Conservation (phyloP, 2,329 filamentous ascomycete genomes). For the Scedosporium aurantiacum region DNA sequence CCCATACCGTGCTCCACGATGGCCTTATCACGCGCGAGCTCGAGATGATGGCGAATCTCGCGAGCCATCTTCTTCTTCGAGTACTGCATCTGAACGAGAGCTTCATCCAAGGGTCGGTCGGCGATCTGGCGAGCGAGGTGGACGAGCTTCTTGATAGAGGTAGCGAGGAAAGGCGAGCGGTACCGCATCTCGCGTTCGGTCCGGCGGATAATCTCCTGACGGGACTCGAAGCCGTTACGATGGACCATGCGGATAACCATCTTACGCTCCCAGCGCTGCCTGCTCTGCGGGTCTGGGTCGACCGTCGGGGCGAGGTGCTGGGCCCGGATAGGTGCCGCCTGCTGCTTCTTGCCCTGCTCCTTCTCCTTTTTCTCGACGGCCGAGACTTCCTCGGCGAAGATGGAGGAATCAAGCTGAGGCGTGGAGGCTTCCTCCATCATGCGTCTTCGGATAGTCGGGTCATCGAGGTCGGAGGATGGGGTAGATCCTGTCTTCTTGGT, state of each 20-base stretch:
- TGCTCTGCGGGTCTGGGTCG: conserved; percentile 63
- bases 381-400: conserved; percentile 51
- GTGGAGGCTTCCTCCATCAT: conserved; percentile 28
- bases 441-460: conserved; percentile 29
- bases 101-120: conserved; percentile 89
- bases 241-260: conserved; percentile 70
- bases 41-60: conserved; percentile 68
- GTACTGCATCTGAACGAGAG: conserved; percentile 89
- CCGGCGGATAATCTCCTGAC: conserved; percentile 55
- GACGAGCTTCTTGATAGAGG: conserved; percentile 83
- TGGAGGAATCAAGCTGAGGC: conserved; percentile 39
- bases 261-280: conserved; percentile 69
- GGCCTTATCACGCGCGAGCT: conserved; percentile 72
- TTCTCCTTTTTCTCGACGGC: conserved; percentile 23
- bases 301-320: conserved; percentile 11
- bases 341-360: conserved; percentile 15
- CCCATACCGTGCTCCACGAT: conserved; percentile 79
- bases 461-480: conserved; percentile 26
- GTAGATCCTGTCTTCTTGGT: conserved; percentile 15
- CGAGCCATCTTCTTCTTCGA: conserved; percentile 85
- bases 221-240: conserved; percentile 46
- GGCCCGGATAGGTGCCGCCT: conserved; percentile 7
- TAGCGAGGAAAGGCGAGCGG: conserved; percentile 66
- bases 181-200: conserved; percentile 42
- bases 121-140: conserved; percentile 78